Evolutionary conservation across 2,329 filamentous ascomycete genomes (phyloP).

Genomic region (Calycina herbarum): DNA sequence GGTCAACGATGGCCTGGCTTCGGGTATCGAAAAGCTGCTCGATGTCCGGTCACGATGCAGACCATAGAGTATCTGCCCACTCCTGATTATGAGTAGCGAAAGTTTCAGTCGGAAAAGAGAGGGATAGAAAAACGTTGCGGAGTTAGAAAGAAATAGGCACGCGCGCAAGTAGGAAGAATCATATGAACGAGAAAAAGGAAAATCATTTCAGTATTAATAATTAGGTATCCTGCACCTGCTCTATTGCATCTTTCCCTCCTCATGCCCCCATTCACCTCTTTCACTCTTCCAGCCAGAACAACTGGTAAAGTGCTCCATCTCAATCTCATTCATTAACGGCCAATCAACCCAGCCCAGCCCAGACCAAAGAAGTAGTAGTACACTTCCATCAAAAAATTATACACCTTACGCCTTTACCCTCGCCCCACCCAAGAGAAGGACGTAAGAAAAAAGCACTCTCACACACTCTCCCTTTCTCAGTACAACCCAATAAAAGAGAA

Average conservation of each 20-base stretch:
- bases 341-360: background rate
- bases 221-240: constrained; percentile 13
- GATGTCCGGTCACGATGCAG: too few species aligned
- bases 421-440: constrained; percentile 1
- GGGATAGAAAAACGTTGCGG: too few species aligned
- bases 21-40: too few species aligned
- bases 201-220: constrained; percentile 6
- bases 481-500: background rate
- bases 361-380: background rate
- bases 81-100: too few species aligned
- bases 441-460: background rate
- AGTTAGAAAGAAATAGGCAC: too few species aligned
- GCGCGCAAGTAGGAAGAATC: background rate
- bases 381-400: background rate
- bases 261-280: background rate
- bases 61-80: too few species aligned
- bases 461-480: background rate
- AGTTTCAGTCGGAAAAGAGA: too few species aligned
- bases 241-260: constrained; percentile 1
- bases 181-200: background rate
- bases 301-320: background rate
- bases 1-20: too few species aligned
- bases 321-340: background rate
- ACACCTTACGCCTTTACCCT: constrained; percentile 4
- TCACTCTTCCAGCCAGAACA: background rate